Evolutionary conservation across 495 filamentous ascomycete genomes (phyloP).

Genomic region (Usnea hakonensis): DNA sequence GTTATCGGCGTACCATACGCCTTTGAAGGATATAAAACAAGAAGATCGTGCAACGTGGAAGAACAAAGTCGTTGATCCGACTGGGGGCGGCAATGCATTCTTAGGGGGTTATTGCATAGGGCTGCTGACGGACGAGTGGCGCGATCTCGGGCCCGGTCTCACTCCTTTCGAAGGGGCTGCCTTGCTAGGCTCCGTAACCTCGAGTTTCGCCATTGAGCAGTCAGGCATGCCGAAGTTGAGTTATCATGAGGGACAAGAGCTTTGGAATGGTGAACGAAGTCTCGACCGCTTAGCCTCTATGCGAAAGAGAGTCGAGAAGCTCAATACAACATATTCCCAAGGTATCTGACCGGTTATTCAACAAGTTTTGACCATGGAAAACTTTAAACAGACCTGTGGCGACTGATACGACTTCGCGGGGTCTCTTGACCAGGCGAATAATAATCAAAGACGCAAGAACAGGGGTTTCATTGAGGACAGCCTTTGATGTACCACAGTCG

Average conservation of each 20-base stretch:
- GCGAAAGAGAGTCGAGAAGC: neutral
- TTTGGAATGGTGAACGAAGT: constrained; percentile 60
- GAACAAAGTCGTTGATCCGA: constrained; percentile 72
- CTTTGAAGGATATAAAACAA: neutral
- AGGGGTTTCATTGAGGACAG: neutral
- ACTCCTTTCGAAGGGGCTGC: constrained; percentile 36
- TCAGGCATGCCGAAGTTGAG: constrained; percentile 67
- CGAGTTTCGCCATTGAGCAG: constrained; percentile 92
- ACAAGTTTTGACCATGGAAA: neutral
- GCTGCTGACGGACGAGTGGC: constrained; percentile 1
- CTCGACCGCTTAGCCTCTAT: neutral
- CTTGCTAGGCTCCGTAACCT: constrained; percentile 72
- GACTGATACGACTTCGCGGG: neutral
- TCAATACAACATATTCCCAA: neutral
- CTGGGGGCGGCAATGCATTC: constrained; percentile 93
- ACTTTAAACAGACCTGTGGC: neutral
- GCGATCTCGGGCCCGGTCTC: neutral
- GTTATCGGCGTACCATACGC: constrained; percentile 20
- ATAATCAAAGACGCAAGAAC: neutral
- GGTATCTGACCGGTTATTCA: neutral
- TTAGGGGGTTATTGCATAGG: constrained; percentile 52
- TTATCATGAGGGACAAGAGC: constrained; percentile 49
- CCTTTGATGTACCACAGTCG: neutral
- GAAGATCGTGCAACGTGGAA: neutral
- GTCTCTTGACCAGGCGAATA: neutral